phyloP scores from a whole-genome alignment of 305 asterid species.

The Fraxinus xanthoxyloides region DNA sequence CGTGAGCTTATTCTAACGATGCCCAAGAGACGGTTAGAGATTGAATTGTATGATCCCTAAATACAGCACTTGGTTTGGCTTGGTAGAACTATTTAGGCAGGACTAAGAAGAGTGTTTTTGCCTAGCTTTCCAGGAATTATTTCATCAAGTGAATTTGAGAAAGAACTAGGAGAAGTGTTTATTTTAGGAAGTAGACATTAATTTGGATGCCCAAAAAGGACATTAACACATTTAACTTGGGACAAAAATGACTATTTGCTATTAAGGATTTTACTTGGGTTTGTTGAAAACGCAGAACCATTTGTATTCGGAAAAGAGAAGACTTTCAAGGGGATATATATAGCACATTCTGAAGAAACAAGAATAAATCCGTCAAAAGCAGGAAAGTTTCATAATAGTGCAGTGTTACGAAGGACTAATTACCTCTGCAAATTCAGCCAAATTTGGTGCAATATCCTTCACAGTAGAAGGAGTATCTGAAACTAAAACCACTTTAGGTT shows the following conservation, averaged over 20 bases:
- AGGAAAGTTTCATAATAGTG: neutral
- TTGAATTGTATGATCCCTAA: neutral
- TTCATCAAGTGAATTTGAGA: neutral
- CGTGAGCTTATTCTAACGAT: neutral
- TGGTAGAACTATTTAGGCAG: neutral
- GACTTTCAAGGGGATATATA: neutral
- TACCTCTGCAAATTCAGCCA: slow-evolving; percentile 76
- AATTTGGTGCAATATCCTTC: slow-evolving; percentile 48
- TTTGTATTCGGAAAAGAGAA: neutral
- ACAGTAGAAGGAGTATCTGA: slow-evolving; percentile 82
- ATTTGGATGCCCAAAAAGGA: neutral
- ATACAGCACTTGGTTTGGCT: neutral
- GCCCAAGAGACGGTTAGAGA: neutral
- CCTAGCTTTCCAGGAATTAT: neutral
- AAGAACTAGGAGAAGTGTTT: neutral
- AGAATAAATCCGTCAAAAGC: neutral
- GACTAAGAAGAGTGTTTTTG: neutral
- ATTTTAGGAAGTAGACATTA: neutral
- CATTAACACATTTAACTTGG: neutral
- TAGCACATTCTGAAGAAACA: slow-evolving; percentile 1
- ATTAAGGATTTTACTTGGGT: neutral
- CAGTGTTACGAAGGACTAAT: slow-evolving; percentile 1
- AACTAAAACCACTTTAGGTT: slow-evolving; percentile 74
- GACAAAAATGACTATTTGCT: neutral
- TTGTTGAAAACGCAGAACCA: neutral